Conservation (phyloP, 2,329 filamentous ascomycete genomes). For the Pseudogymnoascus sp. region DNA sequence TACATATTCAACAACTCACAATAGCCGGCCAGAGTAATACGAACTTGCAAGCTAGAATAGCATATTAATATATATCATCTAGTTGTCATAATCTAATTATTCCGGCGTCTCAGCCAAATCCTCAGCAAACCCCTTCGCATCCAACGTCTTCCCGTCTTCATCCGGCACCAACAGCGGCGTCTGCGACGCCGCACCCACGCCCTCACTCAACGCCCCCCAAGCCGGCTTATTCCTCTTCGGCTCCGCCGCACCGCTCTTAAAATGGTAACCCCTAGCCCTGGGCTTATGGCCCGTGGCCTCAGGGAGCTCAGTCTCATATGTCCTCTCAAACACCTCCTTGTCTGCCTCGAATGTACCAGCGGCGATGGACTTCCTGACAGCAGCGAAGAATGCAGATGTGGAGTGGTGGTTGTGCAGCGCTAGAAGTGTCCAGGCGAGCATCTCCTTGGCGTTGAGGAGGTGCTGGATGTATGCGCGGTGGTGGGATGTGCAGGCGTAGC, state of each 20-base stretch:
- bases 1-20: neutral
- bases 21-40: neutral
- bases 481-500: slow-evolving; percentile 77
- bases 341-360: slow-evolving; percentile 50
- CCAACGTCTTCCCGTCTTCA: slow-evolving; percentile 43
- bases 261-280: slow-evolving; percentile 73
- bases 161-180: slow-evolving; percentile 46
- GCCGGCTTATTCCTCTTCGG: slow-evolving; percentile 60
- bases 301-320: slow-evolving; percentile 66
- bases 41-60: neutral
- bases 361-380: slow-evolving; percentile 57
- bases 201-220: slow-evolving; percentile 50
- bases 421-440: slow-evolving; percentile 89
- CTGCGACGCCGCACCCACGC: slow-evolving; percentile 24
- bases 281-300: slow-evolving; percentile 70
- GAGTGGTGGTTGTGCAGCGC: slow-evolving; percentile 85
- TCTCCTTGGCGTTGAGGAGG: slow-evolving; percentile 82
- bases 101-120: slow-evolving; percentile 20
- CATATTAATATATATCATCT: neutral
- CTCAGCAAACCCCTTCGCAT: slow-evolving; percentile 49
- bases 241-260: slow-evolving; percentile 56
- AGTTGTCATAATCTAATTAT: neutral
- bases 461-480: slow-evolving; percentile 85
- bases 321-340: slow-evolving; percentile 35
- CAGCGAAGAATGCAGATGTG: slow-evolving; percentile 64